A percentile compares a stretch with the other conserved stretches of the same genome.
Conservation (phyloP, 352 stramenopile genomes). For the Pythium sukuiense region DNA sequence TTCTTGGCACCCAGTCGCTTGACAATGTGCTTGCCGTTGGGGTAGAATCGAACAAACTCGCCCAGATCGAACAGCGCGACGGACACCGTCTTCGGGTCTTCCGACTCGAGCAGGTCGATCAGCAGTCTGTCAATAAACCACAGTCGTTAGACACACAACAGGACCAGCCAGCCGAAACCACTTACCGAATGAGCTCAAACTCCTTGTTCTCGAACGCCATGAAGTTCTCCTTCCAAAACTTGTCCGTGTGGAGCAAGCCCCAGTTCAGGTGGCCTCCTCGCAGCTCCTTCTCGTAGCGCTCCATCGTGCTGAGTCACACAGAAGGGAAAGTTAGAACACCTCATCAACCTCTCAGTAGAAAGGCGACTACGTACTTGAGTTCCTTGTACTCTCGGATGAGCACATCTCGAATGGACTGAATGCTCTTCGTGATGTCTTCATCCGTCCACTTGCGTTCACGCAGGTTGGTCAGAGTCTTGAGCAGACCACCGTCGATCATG, state of each 20-base stretch:
- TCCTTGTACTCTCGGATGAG: constrained; percentile 88
- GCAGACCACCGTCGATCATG: constrained; percentile 96
- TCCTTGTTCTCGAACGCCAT: constrained; percentile 96
- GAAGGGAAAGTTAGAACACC: not conserved
- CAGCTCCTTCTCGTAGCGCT: constrained; percentile 96
- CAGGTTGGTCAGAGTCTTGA: constrained; percentile 95
- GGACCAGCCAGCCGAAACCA: not conserved
- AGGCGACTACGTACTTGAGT: constrained; percentile 61
- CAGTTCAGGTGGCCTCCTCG: constrained; percentile 94
- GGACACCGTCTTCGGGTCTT: constrained; percentile 93
- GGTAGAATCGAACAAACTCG: constrained; percentile 98
- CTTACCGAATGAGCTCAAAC: constrained; percentile 91
- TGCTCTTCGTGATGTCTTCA: constrained; percentile 91
- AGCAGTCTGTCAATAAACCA: constrained; percentile 70
- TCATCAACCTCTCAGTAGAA: too few species aligned
- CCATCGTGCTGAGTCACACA: constrained; percentile 83
- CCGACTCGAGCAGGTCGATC: constrained; percentile 91
- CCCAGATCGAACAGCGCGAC: constrained; percentile 97
- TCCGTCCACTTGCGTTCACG: constrained; percentile 94
- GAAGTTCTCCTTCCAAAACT: constrained; percentile 99
- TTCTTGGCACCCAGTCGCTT: constrained; percentile 97
- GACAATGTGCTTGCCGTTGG: constrained; percentile 95
- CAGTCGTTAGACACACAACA: not conserved
- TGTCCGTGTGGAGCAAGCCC: constrained; percentile 96
- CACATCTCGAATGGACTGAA: constrained; percentile 75